Conservation (phyloP, 345 rosid genomes). For the Bruguiera sexangula region DNA sequence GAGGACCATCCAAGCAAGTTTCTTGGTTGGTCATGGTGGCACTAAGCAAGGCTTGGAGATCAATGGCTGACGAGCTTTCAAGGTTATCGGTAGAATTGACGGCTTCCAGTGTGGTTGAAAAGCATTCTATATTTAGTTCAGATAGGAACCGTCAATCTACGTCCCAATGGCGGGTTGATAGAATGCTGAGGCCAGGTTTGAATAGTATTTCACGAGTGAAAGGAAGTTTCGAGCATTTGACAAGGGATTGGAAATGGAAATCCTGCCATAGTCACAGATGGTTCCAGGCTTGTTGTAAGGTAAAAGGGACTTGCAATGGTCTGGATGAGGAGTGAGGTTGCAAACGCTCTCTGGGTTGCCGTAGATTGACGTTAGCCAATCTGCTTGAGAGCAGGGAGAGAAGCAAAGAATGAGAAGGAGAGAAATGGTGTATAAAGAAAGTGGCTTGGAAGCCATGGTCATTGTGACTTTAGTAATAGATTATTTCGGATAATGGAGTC, state of each 20-base stretch:
- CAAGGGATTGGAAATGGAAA: slow-evolving; percentile 17
- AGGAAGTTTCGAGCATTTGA: slow-evolving; percentile 16
- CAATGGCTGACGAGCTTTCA: slow-evolving; percentile 15
- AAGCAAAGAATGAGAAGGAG: slow-evolving; percentile 15
- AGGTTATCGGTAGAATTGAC: slow-evolving; percentile 11
- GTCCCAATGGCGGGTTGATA: slow-evolving; percentile 1
- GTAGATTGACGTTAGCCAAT: not conserved
- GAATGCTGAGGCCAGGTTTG: slow-evolving; percentile 15
- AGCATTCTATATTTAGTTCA: slow-evolving; percentile 25
- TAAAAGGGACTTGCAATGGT: slow-evolving; percentile 23
- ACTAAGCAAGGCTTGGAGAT: slow-evolving; percentile 22
- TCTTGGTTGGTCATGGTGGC: slow-evolving; percentile 39
- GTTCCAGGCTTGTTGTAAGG: slow-evolving; percentile 18
- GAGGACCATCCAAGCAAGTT: slow-evolving; percentile 38
- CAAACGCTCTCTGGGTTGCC: slow-evolving; percentile 20
- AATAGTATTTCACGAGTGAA: slow-evolving; percentile 9
- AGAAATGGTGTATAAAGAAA: not conserved
- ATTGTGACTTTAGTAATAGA: not conserved
- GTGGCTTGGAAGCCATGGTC: slow-evolving; percentile 13
- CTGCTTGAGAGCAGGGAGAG: slow-evolving; percentile 21
- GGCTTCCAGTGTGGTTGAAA: slow-evolving; percentile 14
- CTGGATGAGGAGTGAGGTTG: slow-evolving; percentile 20
- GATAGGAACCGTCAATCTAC: slow-evolving; percentile 37
- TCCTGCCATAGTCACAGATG: slow-evolving; percentile 23
- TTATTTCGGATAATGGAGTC: no score